Evolutionary conservation across 306 rosid genomes (phyloP).

Genomic region (Castanea sativa): DNA sequence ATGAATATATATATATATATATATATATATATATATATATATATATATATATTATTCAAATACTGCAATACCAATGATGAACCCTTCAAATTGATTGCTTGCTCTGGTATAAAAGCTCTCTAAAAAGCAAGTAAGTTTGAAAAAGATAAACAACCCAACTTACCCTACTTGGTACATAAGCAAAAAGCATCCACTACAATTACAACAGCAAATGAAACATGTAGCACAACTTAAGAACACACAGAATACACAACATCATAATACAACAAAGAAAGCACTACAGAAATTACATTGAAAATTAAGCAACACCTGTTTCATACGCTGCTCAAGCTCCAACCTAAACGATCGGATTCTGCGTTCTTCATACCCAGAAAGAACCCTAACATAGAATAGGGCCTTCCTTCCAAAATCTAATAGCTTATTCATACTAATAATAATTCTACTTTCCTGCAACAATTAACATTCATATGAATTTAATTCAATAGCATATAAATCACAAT

Average conservation of each 20-base stretch:
- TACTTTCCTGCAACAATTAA: slow-evolving; percentile 21
- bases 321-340: slow-evolving; percentile 66
- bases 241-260: not conserved
- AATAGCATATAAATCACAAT: too few species aligned
- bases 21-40: too few species aligned
- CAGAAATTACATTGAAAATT: not conserved
- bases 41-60: too few species aligned
- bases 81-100: not conserved
- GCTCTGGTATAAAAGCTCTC: not conserved
- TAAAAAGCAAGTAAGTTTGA: not conserved
- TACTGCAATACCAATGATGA: too few species aligned
- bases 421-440: slow-evolving; percentile 27
- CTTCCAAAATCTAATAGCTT: slow-evolving; percentile 57
- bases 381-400: slow-evolving; percentile 62
- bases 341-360: slow-evolving; percentile 70
- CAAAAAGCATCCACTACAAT: not conserved
- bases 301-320: slow-evolving; percentile 35
- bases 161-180: not conserved
- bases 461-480: not conserved
- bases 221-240: not conserved
- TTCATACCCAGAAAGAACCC: slow-evolving; percentile 89
- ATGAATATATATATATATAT: too few species aligned
- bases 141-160: not conserved
- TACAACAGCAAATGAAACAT: not conserved
- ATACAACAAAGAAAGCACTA: not conserved